Conservation (phyloP, 1,284 basidiomycete genomes). For the Cystobasidium slooffiae region DNA sequence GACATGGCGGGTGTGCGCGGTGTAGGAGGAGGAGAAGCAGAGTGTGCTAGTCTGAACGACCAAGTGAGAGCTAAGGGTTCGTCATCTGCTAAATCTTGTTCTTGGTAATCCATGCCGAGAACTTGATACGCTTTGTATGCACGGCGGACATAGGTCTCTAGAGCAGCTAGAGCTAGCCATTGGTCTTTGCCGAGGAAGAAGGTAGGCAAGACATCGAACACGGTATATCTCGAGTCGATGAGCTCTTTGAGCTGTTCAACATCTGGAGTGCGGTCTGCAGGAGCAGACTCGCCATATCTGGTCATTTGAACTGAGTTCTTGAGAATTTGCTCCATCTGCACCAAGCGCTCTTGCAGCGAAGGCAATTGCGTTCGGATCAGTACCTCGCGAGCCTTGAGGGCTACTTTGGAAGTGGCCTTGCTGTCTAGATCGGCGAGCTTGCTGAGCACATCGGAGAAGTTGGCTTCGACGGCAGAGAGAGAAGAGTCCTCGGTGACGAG, state of each 20-base stretch:
- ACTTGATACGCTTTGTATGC: constrained; percentile 95
- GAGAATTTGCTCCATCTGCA: constrained; percentile 93
- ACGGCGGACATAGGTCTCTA: constrained; percentile 94
- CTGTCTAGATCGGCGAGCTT: constrained; percentile 83
- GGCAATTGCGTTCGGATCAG: constrained; percentile 95
- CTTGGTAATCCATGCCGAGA: constrained; percentile 89
- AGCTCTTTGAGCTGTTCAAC: constrained; percentile 87
- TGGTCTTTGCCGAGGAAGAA: constrained; percentile 87
- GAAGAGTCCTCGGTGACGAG: constrained; percentile 72
- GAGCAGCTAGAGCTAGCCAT: constrained; percentile 84
- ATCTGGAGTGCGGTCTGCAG: constrained; percentile 71
- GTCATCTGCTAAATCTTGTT: constrained; percentile 77
- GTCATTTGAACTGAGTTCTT: constrained; percentile 83
- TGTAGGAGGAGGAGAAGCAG: constrained; percentile 43
- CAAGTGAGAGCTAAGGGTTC: constrained; percentile 82
- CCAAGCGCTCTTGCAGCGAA: constrained; percentile 88
- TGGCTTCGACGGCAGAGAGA: constrained; percentile 63
- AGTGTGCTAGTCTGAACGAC: constrained; percentile 86
- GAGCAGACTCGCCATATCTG: constrained; percentile 85
- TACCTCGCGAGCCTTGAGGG: constrained; percentile 96
- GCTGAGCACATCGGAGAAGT: constrained; percentile 73
- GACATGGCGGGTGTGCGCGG: constrained; percentile 42
- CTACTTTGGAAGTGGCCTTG: constrained; percentile 84
- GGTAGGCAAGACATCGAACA: constrained; percentile 93
- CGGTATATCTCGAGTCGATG: constrained; percentile 93